Percentiles rank a stretch among this genome's conserved stretches.
phyloP scores from a whole-genome alignment of 163 green algal species.

The Coccomyxa subellipsoidea region DNA sequence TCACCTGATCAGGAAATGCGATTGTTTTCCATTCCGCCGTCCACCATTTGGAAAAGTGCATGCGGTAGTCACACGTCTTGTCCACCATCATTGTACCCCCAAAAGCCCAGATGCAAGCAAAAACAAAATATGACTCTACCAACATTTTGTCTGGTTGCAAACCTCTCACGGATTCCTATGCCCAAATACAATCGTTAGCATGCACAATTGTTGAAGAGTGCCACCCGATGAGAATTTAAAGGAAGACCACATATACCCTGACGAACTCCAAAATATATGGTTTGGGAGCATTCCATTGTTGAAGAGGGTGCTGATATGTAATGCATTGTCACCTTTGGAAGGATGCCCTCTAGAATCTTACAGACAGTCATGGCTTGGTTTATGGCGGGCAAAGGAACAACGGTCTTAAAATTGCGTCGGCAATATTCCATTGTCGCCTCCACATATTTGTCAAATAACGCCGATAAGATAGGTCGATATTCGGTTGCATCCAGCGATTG shows the following conservation, averaged over 20 bases:
- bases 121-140: slow-evolving; percentile 90
- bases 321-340: slow-evolving; percentile 81
- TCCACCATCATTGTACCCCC: slow-evolving; percentile 84
- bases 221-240: too few relatives aligned
- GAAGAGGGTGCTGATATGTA: too few relatives aligned
- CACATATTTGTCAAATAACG: slow-evolving; percentile 85
- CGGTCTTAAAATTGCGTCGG: slow-evolving; percentile 79
- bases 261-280: too few relatives aligned
- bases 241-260: too few relatives aligned
- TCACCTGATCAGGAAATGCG: slow-evolving; percentile 75
- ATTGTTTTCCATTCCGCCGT: slow-evolving; percentile 76
- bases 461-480: slow-evolving; percentile 68
- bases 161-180: too few relatives aligned
- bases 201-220: too few relatives aligned
- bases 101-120: slow-evolving; percentile 92
- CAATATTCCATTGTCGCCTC: slow-evolving; percentile 83
- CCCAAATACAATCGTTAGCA: too few relatives aligned
- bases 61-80: slow-evolving; percentile 82
- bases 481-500: slow-evolving; percentile 68
- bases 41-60: slow-evolving; percentile 91
- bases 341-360: slow-evolving; percentile 88
- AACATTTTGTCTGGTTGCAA: slow-evolving; percentile 73
- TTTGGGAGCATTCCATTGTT: too few relatives aligned
- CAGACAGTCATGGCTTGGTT: slow-evolving; percentile 84
- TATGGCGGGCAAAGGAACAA: slow-evolving; percentile 74